Base-by-base conservation (phyloP, 2,329 filamentous ascomycete species). In the Fusarium devonianum region DNA sequence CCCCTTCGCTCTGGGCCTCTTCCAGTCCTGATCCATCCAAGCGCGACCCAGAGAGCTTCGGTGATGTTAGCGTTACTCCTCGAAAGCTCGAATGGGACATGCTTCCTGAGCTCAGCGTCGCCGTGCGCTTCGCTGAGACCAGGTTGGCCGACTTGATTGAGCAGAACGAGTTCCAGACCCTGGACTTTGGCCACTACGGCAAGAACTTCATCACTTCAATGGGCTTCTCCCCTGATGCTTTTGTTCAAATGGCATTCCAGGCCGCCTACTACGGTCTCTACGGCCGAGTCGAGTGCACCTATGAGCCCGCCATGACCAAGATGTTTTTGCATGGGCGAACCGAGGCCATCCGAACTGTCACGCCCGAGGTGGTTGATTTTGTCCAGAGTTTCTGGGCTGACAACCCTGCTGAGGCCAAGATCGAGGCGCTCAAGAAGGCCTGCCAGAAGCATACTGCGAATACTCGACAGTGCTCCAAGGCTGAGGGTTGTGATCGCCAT, bases 271-370 rank as follows among this genome's bases (percentile, higher is more conserved):
- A 97, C 67, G 94, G 94, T 2, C 81, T 99, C 7, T 99, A 97
- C 64, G 94, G 94, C 3, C 86, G 91, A 4, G 85, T 96, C 1
- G 94, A 97, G 71, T 96, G 91, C 68, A 94, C 92, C 0, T 99
- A 99, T 70, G 94, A 99, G 72, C 94, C 94, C 7, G 93, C 94
- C 30, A 97, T 99, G 94, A 99, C 94, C 40, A 99, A 99, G 72
- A 78, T 88, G 50, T 99, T 85, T 74, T 84, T 95, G 52, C 94
- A 97, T 69, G 94, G 94, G 9, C 88, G 94, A 34, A 99, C 94
- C 0, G 94, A 99, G 73, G 93, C 94, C 4, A 88, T 99, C 58
- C 84, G 94, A 34, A 86, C 90, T 0, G 93, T 96, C 2, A 91
- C 92, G 0, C 80, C 85, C 1, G 92, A 95, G 58, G 88, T 88